Base-by-base conservation (phyloP, 192 early-diverging fungal genomes). In the Gonapodya prolifera region DNA sequence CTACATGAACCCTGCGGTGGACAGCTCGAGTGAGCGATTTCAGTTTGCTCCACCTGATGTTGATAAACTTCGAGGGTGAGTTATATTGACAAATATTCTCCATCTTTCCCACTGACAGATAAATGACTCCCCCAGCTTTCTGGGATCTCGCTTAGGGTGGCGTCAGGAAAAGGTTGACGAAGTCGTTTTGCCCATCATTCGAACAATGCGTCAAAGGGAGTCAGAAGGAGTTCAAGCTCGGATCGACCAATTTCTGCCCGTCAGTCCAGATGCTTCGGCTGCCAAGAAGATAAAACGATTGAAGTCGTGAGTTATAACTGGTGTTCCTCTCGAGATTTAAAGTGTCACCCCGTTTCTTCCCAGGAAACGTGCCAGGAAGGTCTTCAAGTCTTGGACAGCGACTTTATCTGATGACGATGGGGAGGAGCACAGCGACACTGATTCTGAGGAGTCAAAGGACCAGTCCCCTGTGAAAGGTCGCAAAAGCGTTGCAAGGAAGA, bases 1-100 rank as follows among this genome's bases (percentile, higher is more conserved):
- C 0, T 99, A 98, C 80, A 78, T 89, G 31, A 76, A 87, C 28
- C 98, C 98, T 0, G 76, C 86, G 34, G 94, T 98, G 0, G 91
- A 96, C 79, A 80, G 81, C 0, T 88, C 88, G 8, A 69, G 75
- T 23, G 75, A 82, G 34, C 74, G 81, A 69, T 93, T 94, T 79
- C 70, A 84, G 77, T 96, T 93, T 93, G 92, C 90, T 0, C 79
- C 84, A 33, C 91, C 93, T 30, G 85, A 94, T 77, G 30, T 92
- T n/a, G 86, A 93, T 80, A 83, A 79, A 0, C 76, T 96, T 32
- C 84, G 90, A 18, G 82, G 84, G 45, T 61, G 45, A 61, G 45
- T 61, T 8, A 8, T 61, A 16, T 8, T 16, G 23, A 61, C 8
- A 61, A 23, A 16, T 23, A 8, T 23, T 61, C 8, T 8, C 45